Conservation (phyloP, 805 yeast genomes). For the Cyberlindnera maritima region DNA sequence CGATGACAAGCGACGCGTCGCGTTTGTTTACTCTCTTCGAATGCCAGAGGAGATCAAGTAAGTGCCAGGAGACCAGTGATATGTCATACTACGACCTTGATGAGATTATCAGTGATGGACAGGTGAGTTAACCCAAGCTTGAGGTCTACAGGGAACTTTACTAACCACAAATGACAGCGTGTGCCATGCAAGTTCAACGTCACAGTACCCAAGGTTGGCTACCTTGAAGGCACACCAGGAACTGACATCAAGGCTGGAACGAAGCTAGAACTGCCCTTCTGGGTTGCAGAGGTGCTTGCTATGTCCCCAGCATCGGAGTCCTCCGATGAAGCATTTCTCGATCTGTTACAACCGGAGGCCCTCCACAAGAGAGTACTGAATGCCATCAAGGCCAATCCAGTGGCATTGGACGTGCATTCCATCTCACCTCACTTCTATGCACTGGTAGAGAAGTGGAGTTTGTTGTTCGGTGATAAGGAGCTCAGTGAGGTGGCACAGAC, state of each 20-base stretch:
- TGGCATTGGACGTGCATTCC: constrained; percentile 61
- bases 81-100: constrained; percentile 66
- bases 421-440: constrained; percentile 66
- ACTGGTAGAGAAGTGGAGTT: constrained; percentile 74
- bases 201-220: constrained; percentile 84
- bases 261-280: constrained; percentile 75
- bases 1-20: no score
- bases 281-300: constrained; percentile 85
- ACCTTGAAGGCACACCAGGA: constrained; percentile 75
- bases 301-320: constrained; percentile 33
- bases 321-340: constrained; percentile 52
- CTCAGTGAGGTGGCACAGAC: constrained; percentile 46
- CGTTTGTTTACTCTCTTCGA: neutral
- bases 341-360: constrained; percentile 68
- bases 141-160: neutral
- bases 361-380: constrained; percentile 65
- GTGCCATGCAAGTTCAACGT: constrained; percentile 78
- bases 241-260: constrained; percentile 54
- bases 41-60: no score
- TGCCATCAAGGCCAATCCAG: constrained; percentile 75
- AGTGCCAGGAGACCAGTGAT: neutral
- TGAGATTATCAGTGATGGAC: constrained; percentile 68
- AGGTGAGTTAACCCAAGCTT: constrained; percentile 31
- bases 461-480: constrained; percentile 63
- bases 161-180: constrained; percentile 33